phyloP scores from a whole-genome alignment of 495 filamentous ascomycete genomes.

The Rhizodiscina lignyota region DNA sequence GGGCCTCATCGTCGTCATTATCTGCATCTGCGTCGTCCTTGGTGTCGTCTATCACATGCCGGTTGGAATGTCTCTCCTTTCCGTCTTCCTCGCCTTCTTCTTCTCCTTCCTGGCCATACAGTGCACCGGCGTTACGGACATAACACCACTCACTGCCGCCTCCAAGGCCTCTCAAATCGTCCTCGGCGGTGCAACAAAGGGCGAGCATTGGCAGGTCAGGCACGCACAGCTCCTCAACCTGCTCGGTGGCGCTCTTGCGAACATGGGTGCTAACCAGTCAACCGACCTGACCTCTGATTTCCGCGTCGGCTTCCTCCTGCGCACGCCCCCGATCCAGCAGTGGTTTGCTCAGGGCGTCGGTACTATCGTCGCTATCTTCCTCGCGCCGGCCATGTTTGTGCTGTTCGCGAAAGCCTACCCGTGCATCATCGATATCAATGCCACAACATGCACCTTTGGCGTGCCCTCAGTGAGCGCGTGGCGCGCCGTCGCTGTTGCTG shows the following conservation, averaged over 20 bases:
- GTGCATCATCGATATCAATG: constrained; percentile 34
- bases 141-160: constrained; percentile 45
- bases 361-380: constrained; percentile 41
- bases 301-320: constrained; percentile 44
- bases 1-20: constrained; percentile 33
- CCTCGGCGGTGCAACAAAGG: constrained; percentile 42
- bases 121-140: constrained; percentile 43
- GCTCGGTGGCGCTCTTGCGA: constrained; percentile 42
- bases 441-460: constrained; percentile 32
- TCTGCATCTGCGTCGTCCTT: constrained; percentile 39
- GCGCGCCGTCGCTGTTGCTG: constrained; percentile 46
- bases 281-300: constrained; percentile 40
- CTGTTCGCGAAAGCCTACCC: constrained; percentile 51
- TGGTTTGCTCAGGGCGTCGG: constrained; percentile 47
- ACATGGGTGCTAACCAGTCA: constrained; percentile 39
- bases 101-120: constrained; percentile 56
- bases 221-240: constrained; percentile 45
- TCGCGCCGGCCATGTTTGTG: constrained; percentile 45
- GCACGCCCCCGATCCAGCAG: constrained; percentile 44
- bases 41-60: constrained; percentile 44
- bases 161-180: constrained; percentile 53
- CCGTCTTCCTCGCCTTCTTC: constrained; percentile 44
- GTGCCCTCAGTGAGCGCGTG: constrained; percentile 49
- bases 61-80: constrained; percentile 42
- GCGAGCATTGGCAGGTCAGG: constrained; percentile 24